Base-by-base conservation (phyloP, 106 monocot species). In the Allium cepa region DNA sequence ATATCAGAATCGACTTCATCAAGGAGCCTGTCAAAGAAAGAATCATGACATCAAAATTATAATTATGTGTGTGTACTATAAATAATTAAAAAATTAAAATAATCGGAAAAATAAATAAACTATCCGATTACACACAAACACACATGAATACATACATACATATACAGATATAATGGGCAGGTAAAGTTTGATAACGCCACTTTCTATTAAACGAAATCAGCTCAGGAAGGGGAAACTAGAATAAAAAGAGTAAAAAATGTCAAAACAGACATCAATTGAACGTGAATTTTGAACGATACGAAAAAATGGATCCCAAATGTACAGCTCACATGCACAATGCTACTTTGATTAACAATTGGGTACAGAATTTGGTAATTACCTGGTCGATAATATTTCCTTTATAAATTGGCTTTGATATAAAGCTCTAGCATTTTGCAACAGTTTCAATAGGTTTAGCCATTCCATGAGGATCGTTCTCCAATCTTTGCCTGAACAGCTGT, bases 1-100 rank as follows among this genome's bases (percentile, higher is more conserved):
- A 90, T 72, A 67, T 82, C 80, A 50, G 97, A 63, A 78, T 92
- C 92, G 56, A 68, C 60, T 26, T 92, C 97, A 72, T 82, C 91
- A 62, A 99, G 89, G 49, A 99, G 80, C 84, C 96, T 95, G 75
- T 56, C 52, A 59, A 73, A 51, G n/a, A 11, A 59, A 70, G 13
- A 17, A 10, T 48, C 48, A 22, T 58, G 26, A 71, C 18, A 60
- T 36, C 8, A 63, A 67, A 13, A 26, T 14, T 26, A 22, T 7
- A 15, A 57, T 71, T 67, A 53, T 47, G 27, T 76, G 60, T 59
- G 27, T 14, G 0, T 7, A 49, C 28, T 11, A 50, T 46, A 4
- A 36, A 36, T 36, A 36, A 36, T 1, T 36, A 36, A 4, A 36
- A 36, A 36, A 36, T 36, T 36, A 5, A 36, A 36, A 36, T 5